phyloP scores from a whole-genome alignment of 1,284 basidiomycete species.

The Trametes pubescens region DNA sequence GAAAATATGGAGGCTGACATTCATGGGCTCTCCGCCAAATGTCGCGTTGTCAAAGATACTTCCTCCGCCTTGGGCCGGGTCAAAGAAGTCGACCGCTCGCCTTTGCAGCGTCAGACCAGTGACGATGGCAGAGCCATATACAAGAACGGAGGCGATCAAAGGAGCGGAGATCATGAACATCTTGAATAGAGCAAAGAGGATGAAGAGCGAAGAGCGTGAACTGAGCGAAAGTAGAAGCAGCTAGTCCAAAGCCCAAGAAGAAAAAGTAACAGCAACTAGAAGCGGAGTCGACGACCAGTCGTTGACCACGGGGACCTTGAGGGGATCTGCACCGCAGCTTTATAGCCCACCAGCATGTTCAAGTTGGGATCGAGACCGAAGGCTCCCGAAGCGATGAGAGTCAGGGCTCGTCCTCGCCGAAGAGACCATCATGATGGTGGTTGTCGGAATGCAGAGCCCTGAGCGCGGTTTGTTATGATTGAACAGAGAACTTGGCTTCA shows the following conservation, averaged over 20 bases:
- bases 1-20: constrained; percentile 39
- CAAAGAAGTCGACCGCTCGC: constrained; percentile 26
- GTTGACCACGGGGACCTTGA: constrained; percentile 13
- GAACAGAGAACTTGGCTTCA: not conserved
- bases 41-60: constrained; percentile 45
- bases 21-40: constrained; percentile 50
- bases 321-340: not conserved
- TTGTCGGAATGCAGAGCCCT: not conserved
- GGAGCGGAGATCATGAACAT: constrained; percentile 17
- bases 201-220: not conserved
- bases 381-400: not conserved
- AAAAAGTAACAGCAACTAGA: not conserved
- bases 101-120: constrained; percentile 23
- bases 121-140: constrained; percentile 17
- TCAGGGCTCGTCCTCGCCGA: not conserved
- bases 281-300: constrained; percentile 21
- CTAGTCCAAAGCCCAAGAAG: not conserved
- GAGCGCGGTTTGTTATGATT: not conserved
- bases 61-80: constrained; percentile 40
- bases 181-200: not conserved
- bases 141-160: not conserved
- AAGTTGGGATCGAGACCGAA: constrained; percentile 2
- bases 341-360: not conserved
- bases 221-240: not conserved
- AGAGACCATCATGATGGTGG: constrained; percentile 2